Evolutionary conservation across 202 grass and related monocot species (phyloP), one percentile per base, ranked within the genome.

Genomic region (Schoenoplectus triqueter): DNA sequence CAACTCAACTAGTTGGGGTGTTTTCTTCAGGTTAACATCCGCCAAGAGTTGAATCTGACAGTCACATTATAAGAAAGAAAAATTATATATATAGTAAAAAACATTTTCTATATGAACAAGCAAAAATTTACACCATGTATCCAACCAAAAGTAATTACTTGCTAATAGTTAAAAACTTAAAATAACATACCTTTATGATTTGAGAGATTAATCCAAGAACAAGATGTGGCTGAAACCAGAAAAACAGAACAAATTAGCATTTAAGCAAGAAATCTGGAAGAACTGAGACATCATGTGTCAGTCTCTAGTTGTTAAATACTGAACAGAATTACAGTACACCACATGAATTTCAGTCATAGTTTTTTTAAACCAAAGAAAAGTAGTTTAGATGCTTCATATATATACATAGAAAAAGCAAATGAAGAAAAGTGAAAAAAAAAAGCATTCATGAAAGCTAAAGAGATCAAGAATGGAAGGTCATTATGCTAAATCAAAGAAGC

Each of bases 151-250:
- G 19, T 0, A 41, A 64, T 41, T 22, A 65, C 39, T 65, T 54
- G 44, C 5, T 44, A 57, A 64, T 63, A 40, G 67, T 82, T 41
- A 0, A 47, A 50, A 1, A 40, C 56, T 82, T 41, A 0, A 47
- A 50, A 1, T 61, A 55, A 82, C 50, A 5, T 47, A 95, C 95
- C 95, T 98, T 98, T 90, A 95, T 98, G 63, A 98, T 98, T 82
- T 98, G 95, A 80, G 89, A 98, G 87, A 98, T 90, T 59, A 98
- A 83, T 19, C 92, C 95, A 88, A 98, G 92, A 85, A 98, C 89
- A 74, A 98, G 90, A 90, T 98, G 92, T 70, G 92, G 91, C 95
- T 98, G 89, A 84, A 86, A 78, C 77, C 49, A 89, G 69, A 46
- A 1, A 73, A 78, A 78, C 86, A 66, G 20, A 84, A 80, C 44